Evolutionary conservation across 2,329 filamentous ascomycete species (phyloP).

Genomic region (Eutypella sp.): DNA sequence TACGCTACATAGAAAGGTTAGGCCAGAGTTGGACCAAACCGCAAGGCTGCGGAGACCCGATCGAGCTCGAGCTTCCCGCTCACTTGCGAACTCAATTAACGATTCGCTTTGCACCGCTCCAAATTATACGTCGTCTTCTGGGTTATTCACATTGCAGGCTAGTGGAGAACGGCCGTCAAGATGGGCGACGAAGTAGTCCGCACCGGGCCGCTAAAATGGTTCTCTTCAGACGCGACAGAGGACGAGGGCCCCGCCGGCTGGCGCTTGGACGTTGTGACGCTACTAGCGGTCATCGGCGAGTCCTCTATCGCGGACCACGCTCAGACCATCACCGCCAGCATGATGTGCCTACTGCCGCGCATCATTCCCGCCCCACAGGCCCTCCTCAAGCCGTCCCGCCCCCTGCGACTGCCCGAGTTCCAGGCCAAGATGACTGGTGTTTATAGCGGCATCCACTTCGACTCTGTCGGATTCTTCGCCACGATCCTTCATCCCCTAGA

Average conservation of each 20-base stretch:
- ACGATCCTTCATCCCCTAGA: conserved; percentile 56
- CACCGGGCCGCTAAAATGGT: conserved; percentile 12
- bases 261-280: conserved; percentile 57
- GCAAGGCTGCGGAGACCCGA: background rate
- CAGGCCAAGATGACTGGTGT: conserved; percentile 54
- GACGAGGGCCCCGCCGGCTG: conserved; percentile 37
- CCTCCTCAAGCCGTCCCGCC: conserved; percentile 52
- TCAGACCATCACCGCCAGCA: conserved; percentile 54
- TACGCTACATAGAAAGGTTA: background rate
- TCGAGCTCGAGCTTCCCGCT: conserved; percentile 7
- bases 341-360: conserved; percentile 52
- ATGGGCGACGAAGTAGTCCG: conserved; percentile 13
- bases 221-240: conserved; percentile 30
- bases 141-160: background rate
- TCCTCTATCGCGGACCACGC: conserved; percentile 52
- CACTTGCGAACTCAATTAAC: conserved; percentile 12
- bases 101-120: conserved; percentile 5
- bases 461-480: conserved; percentile 56
- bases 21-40: too few relatives aligned
- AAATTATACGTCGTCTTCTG: conserved; percentile 8
- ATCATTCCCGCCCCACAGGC: conserved; percentile 59
- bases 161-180: background rate
- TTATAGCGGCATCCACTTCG: conserved; percentile 48
- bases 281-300: conserved; percentile 60
- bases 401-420: conserved; percentile 50